A percentile compares a stretch with the other conserved stretches of the same genome.
Conservation (phyloP, 805 yeast genomes). For the Candida sphagnicola region DNA sequence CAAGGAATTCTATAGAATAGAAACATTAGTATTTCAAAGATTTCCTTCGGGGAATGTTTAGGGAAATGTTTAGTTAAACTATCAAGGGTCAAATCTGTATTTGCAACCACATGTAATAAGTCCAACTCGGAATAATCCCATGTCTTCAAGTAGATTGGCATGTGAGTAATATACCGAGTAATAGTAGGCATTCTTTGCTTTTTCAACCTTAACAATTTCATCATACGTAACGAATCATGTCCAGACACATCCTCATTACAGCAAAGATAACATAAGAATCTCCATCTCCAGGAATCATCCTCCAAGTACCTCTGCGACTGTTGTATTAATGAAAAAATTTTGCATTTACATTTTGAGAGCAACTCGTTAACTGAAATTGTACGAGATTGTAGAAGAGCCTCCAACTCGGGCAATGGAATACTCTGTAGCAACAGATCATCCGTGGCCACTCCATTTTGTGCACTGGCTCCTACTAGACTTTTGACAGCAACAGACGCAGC, state of each 20-base stretch:
- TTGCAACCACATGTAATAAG: neutral
- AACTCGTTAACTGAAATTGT: neutral
- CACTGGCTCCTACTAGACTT: no score
- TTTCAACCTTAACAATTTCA: neutral
- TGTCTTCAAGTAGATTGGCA: neutral
- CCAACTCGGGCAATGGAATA: no score
- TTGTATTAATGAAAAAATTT: neutral
- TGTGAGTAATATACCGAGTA: neutral
- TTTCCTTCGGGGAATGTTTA: neutral
- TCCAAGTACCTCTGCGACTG: neutral
- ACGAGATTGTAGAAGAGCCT: neutral
- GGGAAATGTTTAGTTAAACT: neutral
- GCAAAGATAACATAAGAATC: neutral
- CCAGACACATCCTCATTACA: neutral
- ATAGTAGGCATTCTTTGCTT: neutral
- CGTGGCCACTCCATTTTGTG: no score
- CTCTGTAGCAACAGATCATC: no score
- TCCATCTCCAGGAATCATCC: slow-evolving; percentile 1
- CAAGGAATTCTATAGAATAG: neutral
- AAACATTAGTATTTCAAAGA: neutral
- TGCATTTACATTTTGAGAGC: neutral
- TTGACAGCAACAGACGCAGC: neutral
- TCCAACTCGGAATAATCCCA: slow-evolving; percentile 1
- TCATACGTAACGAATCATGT: neutral
- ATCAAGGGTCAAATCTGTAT: neutral